Base-by-base conservation (phyloP, 192 early-diverging fungal species). In the Linnemannia zychae region DNA sequence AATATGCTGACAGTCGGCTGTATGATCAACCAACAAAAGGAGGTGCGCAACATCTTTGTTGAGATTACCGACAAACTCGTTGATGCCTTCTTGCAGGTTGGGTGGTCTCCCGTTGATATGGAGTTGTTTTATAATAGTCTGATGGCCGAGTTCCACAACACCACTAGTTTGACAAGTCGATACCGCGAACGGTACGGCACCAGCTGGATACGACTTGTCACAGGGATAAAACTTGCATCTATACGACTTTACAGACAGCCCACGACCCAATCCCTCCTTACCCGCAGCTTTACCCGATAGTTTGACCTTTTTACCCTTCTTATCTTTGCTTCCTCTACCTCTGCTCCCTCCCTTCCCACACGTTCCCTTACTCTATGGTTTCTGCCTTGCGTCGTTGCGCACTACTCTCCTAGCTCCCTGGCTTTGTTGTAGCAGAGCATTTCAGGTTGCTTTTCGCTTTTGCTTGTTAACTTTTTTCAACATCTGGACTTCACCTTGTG, bases 201-300 rank as follows among this genome's bases (percentile, higher is more conserved):
- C n/a, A 82, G 75, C 44, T 82, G 74, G 81, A 77, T 82, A 77
- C 81, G 75, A 73, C 75, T 82, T 24, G 75, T 82, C 75, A 82
- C 75, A 67, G 81, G 75, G 60, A 82, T 82, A 24, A 76, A 82
- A 53, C 38, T 82, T 47, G 52, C 63, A 17, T 82, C 81, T 82
- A 82, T 82, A 82, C 81, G 81, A 77, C 81, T 82, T 77, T 82
- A 77, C 71, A 82, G 70, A 71, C 81, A 82, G 40, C 81, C 81
- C 4, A 77, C 75, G 16, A 53, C 57, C 17, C 81, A 82, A 57
- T 82, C 81, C 3, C 69, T 82, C n/a, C 63, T 82, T 22, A 77
- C 81, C n/a, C 81, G 81, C 31, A 82, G 81, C 28, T 82, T 82
- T 34, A 82, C 81, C 18, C 67, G 81, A 77, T 82, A 73, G 44